Evolutionary conservation across 179 eudicot genomes (phyloP), one percentile per base, ranked within the genome.

Genomic region (Beta corolliflora): DNA sequence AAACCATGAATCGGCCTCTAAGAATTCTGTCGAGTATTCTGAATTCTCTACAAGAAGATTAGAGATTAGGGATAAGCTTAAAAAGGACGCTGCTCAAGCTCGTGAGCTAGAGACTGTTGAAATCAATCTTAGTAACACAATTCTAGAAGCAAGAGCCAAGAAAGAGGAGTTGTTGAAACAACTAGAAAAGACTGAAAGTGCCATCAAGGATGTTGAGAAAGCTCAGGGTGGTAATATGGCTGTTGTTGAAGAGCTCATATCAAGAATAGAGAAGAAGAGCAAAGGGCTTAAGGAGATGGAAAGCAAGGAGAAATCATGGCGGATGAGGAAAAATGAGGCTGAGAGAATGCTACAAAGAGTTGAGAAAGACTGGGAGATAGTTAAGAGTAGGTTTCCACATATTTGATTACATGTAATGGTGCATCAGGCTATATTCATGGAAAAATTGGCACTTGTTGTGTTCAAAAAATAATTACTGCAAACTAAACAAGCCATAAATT

Each of bases 81-180:
- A 84, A 31, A 65, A 60, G 82, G n/a, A 79, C 13, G 87, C 77
- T 0, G 83, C 81, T 46, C 82, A 84, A 78, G 90, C 88, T 66
- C 81, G 80, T n/a, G 84, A 82, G 77, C 64, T 88, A 64, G 80
- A 88, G 78, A 21, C 12, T 14, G 5, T 80, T 29, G 85, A 86
- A 66, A 75, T 59, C 53, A 86, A 81, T 61, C 54, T 76, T 3
- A 81, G 16, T 12, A 80, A 77, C 61, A 80, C 48, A 59, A 60
- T 88, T 63, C 16, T 41, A 21, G 18, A 67, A 13, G 84, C 88
- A 10, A 48, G 14, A 71, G 82, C 55, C 44, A 79, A 44, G 78
- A 77, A 82, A 81, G 87, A 85, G 9, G 88, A 82, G 72, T 9
- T 88, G 48, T 69, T 84, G 77, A 86, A 77, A 81, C 82, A 86